These are phyloP conservation scores for Gossypium trilobum DNA, from an alignment of 441 rosid genomes.

Conservation along the genomic window DNA sequence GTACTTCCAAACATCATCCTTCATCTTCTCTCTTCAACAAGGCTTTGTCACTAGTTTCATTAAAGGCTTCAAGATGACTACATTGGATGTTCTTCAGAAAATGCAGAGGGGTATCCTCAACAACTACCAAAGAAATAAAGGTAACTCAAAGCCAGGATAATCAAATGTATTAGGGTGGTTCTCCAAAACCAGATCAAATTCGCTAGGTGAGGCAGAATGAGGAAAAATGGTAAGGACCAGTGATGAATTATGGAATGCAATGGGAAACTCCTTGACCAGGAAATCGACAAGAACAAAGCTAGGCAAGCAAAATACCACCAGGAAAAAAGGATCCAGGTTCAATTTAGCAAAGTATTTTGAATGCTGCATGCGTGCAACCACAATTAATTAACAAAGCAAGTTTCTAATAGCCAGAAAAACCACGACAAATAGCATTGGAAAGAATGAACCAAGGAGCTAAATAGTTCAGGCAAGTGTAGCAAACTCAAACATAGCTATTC, in stretches of 20 bases:
- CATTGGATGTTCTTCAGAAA: background rate
- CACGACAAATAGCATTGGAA: background rate
- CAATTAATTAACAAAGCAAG: background rate
- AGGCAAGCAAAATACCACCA: background rate
- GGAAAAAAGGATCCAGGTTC: background rate
- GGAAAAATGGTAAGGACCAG: background rate
- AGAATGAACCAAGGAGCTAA: background rate
- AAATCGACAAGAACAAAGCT: background rate
- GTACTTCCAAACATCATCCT: background rate
- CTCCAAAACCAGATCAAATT: background rate
- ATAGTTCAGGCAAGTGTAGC: background rate
- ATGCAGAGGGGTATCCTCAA: background rate
- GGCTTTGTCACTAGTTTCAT: background rate
- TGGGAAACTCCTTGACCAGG: background rate
- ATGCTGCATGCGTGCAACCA: background rate
- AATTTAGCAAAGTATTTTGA: background rate
- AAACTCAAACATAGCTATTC: background rate
- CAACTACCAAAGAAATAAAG: background rate
- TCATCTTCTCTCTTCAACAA: background rate
- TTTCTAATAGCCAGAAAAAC: background rate
- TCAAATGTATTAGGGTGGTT: background rate
- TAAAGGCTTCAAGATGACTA: background rate
- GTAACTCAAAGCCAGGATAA: background rate
- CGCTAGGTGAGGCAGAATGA: background rate
- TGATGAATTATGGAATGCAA: background rate